Conservation (phyloP, 805 yeast species). For the Saturnispora hagleri region DNA sequence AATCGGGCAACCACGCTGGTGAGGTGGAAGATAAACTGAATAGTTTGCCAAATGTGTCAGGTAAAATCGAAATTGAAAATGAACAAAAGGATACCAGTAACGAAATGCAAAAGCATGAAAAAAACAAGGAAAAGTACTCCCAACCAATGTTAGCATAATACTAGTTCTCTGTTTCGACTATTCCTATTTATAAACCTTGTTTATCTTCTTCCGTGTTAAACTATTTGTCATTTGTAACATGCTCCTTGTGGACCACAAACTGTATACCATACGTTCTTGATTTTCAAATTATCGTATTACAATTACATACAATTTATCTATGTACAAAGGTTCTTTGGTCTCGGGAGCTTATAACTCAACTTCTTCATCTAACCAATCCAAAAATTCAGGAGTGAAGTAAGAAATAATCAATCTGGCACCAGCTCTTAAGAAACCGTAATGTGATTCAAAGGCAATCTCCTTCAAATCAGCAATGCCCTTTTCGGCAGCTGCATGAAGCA, state of each 20-base stretch:
- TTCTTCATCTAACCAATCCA: conserved; percentile 71
- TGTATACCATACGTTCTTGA: neutral
- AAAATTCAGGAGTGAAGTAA: conserved; percentile 90
- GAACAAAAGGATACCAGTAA: conserved; percentile 4
- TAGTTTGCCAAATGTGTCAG: conserved; percentile 27
- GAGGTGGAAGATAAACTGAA: conserved; percentile 12
- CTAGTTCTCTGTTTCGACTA: neutral
- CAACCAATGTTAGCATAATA: conserved; percentile 4
- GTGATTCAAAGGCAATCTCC: conserved; percentile 72
- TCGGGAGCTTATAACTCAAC: conserved; percentile 12
- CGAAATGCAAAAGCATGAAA: conserved; percentile 7
- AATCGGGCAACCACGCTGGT: neutral
- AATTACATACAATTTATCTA: neutral
- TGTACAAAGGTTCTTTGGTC: neutral
- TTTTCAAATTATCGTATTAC: neutral
- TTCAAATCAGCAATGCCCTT: conserved; percentile 86
- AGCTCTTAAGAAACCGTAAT: conserved; percentile 86
- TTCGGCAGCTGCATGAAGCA: conserved; percentile 97
- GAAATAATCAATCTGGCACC: conserved; percentile 90
- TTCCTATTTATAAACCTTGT: neutral
- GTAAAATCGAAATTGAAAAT: conserved; percentile 10
- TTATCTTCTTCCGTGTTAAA: neutral
- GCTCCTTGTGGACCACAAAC: neutral
- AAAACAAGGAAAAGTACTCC: conserved; percentile 15
- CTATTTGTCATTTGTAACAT: too few relatives aligned